Evolutionary conservation across 2,329 filamentous ascomycete genomes (phyloP), one percentile per base, ranked within the genome.

Genomic region (Fusarium nematophilum): DNA sequence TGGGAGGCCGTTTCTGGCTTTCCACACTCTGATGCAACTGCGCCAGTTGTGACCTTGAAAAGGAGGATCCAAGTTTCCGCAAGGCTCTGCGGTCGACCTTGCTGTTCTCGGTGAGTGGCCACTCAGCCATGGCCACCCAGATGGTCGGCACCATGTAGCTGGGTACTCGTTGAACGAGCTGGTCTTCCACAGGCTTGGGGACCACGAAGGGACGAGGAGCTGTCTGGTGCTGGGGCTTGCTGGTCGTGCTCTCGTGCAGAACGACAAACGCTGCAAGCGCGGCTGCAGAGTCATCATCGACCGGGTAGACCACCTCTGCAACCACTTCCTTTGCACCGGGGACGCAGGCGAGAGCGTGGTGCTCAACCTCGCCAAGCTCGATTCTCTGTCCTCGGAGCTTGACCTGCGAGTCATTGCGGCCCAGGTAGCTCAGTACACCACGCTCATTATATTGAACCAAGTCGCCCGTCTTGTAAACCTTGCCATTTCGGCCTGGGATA

Each of bases 341-440:
- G 5, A 2, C 72, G 72, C 0, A 69, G 29, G 44, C 33, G 6
- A 38, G 13, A 7, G 38, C 9, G 9, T 47, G 25, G 29, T 51
- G 48, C 30, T 51, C 48, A 11, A 51, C 3, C 56, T 69, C 65
- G 5, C 59, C 66, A n/a, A 83, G 73, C 72, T 83, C 86, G 44
- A 85, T 75, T 42, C 83, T 71, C 57, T 80, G 85, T 18, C 86
- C 87, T 23, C 79, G 77, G 9, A 87, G 70, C 67, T 87, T 87
- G 45, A 86, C 78, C 25, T 49, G 46, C 11, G 18, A 15, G 29
- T 43, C 47, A n/a, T 36, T 52, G 30, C 48, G 48, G 29, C 83
- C 83, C 34, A 82, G 62, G 39, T 78, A 82, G 1, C 74, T 63
- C 8, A 83, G 66, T n/a, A 67, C 68, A 2, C 78, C 77, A 46